Evolutionary conservation across 2,329 filamentous ascomycete species (phyloP).

Genomic region (Grosmannia penicillata): DNA sequence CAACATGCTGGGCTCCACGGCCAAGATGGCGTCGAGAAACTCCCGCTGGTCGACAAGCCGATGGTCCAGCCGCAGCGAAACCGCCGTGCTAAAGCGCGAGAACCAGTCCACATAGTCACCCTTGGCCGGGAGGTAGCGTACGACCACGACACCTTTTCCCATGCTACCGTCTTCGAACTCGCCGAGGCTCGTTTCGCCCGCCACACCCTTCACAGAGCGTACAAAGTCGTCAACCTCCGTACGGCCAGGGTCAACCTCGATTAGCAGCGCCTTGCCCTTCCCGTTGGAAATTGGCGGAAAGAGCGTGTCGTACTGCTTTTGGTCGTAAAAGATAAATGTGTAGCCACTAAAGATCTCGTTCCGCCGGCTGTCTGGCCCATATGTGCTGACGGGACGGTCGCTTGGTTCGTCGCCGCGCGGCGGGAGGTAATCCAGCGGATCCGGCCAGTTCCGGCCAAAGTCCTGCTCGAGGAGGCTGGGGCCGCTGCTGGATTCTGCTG

Average conservation of each 20-base stretch:
- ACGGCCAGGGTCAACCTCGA: slow-evolving; percentile 41
- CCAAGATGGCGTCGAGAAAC: slow-evolving; percentile 78
- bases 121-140: slow-evolving; percentile 52
- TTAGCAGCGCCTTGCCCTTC: slow-evolving; percentile 66
- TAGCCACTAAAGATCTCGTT: slow-evolving; percentile 69
- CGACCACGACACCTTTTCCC: slow-evolving; percentile 61
- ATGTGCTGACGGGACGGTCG: slow-evolving; percentile 50
- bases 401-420: slow-evolving; percentile 62
- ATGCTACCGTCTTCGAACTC: slow-evolving; percentile 48
- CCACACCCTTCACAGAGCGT: slow-evolving; percentile 57
- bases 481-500: slow-evolving; percentile 34
- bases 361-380: slow-evolving; percentile 53
- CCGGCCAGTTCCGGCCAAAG: slow-evolving; percentile 67
- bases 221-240: slow-evolving; percentile 66
- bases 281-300: slow-evolving; percentile 62
- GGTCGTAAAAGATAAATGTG: slow-evolving; percentile 75
- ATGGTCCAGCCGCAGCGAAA: slow-evolving; percentile 62
- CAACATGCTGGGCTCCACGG: slow-evolving; percentile 59
- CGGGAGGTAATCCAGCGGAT: slow-evolving; percentile 57
- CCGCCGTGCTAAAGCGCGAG: slow-evolving; percentile 48
- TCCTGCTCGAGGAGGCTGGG: slow-evolving; percentile 55
- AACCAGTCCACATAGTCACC: slow-evolving; percentile 49
- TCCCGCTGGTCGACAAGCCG: slow-evolving; percentile 79
- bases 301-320: slow-evolving; percentile 60
- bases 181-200: slow-evolving; percentile 57